phyloP scores from a whole-genome alignment of 257 asterid species.

The Solanum medicagineum region DNA sequence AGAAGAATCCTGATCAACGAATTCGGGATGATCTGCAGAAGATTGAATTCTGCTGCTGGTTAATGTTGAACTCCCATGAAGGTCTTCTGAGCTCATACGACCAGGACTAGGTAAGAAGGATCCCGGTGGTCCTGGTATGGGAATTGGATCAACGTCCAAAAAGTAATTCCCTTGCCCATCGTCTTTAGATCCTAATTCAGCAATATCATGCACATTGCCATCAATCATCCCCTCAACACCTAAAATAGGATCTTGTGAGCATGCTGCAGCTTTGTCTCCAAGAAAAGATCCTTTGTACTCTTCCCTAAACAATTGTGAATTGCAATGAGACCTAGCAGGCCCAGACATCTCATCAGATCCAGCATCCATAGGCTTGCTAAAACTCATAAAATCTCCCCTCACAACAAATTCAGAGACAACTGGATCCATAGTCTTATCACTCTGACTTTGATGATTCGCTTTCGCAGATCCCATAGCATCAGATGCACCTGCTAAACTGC shows the following conservation, averaged over 20 bases:
- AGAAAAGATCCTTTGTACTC: conserved; percentile 15
- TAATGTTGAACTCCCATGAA: conserved; percentile 67
- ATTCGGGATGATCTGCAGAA: conserved; percentile 54
- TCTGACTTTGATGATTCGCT: conserved; percentile 10
- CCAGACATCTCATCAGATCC: conserved; percentile 18
- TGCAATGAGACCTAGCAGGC: conserved; percentile 18
- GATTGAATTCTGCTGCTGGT: conserved; percentile 67
- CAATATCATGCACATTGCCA: conserved; percentile 3
- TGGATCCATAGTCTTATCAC: conserved; percentile 11
- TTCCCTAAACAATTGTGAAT: conserved; percentile 17
- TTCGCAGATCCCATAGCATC: conserved; percentile 11
- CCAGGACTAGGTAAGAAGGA: conserved; percentile 90
- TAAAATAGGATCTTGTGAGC: conserved; percentile 30
- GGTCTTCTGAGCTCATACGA: conserved; percentile 64
- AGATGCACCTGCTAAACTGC: conserved; percentile 14
- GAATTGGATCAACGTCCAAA: conserved; percentile 66
- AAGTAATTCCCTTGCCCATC: conserved; percentile 46
- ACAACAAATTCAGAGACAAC: conserved; percentile 13
- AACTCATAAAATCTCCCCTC: conserved; percentile 22
- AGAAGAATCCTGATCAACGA: conserved; percentile 47
- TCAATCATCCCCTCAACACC: conserved; percentile 32
- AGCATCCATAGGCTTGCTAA: conserved; percentile 32
- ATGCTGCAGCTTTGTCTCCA: conserved; percentile 10
- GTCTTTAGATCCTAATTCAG: conserved; percentile 29
- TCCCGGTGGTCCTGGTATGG: conserved; percentile 95